These are phyloP conservation scores for Silene conica DNA, from an alignment of 148 eudicot species.

Conservation along the genomic window DNA sequence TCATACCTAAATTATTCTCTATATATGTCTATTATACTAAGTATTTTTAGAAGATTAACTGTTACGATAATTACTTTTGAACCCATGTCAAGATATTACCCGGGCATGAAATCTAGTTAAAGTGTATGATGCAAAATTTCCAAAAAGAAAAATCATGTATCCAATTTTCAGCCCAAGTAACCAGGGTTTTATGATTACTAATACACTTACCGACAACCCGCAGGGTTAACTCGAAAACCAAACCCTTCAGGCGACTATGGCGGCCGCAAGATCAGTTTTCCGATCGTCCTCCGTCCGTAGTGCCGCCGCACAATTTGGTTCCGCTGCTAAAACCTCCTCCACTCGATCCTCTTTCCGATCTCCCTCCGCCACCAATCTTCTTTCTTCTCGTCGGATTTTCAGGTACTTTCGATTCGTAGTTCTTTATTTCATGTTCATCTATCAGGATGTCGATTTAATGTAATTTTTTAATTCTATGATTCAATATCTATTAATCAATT, in stretches of 20 bases:
- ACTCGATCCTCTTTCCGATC: constrained; percentile 41
- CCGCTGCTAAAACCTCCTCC: constrained; percentile 46
- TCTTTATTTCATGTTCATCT: background rate
- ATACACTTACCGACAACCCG: too few relatives aligned
- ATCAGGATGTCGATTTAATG: background rate
- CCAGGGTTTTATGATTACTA: too few relatives aligned
- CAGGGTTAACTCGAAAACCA: too few relatives aligned
- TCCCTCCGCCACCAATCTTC: constrained; percentile 35
- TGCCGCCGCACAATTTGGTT: constrained; percentile 38
- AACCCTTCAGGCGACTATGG: constrained; percentile 32
- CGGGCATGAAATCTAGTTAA: too few relatives aligned
- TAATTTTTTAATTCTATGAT: background rate
- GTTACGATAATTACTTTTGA: too few relatives aligned
- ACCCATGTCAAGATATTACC: too few relatives aligned
- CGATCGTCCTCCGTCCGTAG: constrained; percentile 44
- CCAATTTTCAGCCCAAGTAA: too few relatives aligned
- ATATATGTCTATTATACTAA: too few relatives aligned
- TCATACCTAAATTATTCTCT: too few relatives aligned
- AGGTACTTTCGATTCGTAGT: constrained; percentile 30
- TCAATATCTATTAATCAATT: background rate
- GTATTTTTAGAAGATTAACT: too few relatives aligned
- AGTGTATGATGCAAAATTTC: too few relatives aligned
- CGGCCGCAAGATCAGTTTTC: constrained; percentile 56
- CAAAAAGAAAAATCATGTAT: too few relatives aligned
- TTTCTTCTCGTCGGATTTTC: constrained; percentile 52